A percentile compares a stretch with the other conserved stretches of the same genome.
Evolutionary conservation across 495 filamentous ascomycete genomes (phyloP).

Genomic region (Tricharina praecox): DNA sequence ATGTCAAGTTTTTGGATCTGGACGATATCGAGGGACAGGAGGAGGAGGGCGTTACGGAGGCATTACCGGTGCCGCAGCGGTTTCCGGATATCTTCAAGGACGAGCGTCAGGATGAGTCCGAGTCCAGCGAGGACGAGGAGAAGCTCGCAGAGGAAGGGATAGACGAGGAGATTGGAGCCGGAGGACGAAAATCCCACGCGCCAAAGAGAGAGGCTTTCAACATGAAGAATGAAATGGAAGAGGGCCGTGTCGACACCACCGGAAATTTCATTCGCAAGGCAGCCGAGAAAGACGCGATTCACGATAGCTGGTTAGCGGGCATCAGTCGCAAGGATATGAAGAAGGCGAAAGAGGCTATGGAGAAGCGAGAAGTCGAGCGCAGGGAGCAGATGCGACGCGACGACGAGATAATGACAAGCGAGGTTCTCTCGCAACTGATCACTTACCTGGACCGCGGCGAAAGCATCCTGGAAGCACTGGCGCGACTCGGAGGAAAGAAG

Average conservation of each 20-base stretch:
- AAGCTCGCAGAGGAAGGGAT: conserved; percentile 55
- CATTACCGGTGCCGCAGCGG: conserved; percentile 2
- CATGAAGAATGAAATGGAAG: conserved; percentile 76
- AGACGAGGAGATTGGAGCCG: conserved; percentile 67
- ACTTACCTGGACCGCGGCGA: conserved; percentile 59
- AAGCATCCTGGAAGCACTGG: conserved; percentile 75
- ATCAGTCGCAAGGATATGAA: conserved; percentile 86
- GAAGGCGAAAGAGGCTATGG: conserved; percentile 69
- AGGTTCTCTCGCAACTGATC: conserved; percentile 58
- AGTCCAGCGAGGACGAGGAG: conserved; percentile 35
- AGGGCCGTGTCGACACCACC: conserved; percentile 73
- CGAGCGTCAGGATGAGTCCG: conserved; percentile 30
- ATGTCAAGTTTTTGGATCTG: conserved; percentile 56
- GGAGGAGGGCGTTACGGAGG: conserved; percentile 17
- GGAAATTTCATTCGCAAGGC: conserved; percentile 90
- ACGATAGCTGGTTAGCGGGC: conserved; percentile 85
- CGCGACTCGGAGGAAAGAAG: conserved; percentile 55
- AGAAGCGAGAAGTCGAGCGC: conserved; percentile 63
- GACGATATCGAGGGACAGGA: conserved; percentile 79
- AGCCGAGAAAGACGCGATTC: conserved; percentile 68
- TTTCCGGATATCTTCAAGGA: conserved; percentile 8
- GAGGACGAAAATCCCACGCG: conserved; percentile 79
- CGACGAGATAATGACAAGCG: conserved; percentile 56
- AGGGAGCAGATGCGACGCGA: conserved; percentile 49
- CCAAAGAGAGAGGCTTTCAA: conserved; percentile 97